Base-by-base conservation (phyloP, 345 rosid species). In the Conringia planisiliqua region DNA sequence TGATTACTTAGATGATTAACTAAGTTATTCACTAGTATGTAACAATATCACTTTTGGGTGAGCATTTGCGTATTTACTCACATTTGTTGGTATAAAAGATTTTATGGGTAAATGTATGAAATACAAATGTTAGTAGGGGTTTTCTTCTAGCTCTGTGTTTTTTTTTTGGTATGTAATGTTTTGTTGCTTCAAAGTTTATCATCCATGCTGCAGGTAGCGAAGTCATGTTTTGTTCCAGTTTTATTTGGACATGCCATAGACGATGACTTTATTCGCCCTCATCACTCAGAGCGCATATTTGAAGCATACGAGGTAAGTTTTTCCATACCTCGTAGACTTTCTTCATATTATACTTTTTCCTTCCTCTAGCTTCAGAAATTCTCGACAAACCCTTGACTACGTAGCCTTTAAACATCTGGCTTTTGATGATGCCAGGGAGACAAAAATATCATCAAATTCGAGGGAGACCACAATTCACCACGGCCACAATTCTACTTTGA, bases 401-500 rank as follows among this genome's bases (percentile, higher is more conserved):
- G 18, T 22, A 48, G 57, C 35, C 7, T 62, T 13, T 39, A 35
- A 63, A 76, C 58, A 42, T 63, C 7, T 78, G 70, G 68, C 10
- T 26, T 51, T 17, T 51, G 16, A 10, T 22, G 6, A 22, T 26
- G 58, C 46, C 83, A 96, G 99, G 99, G 99, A 71, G 98, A 96
- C 86, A 96, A 96, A 87, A 96, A 96, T 75, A 85, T 96, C 36
- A 92, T 96, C 79, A 92, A 92, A 78, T 96, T 96, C 51, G 97
- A 96, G 70, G 99, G 99, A 81, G 99, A 96, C 83, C 99, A 96
- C 82, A 96, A 96, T 76, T 92, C 99, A 52, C 94, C 88, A 12
- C 96, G 99, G 17, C 99, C 99, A 50, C 99, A 86, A 18, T 96
- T 96, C 71, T 92, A 92, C 84, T 96, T 92, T 59, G 98, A 96